Conservation (phyloP, 1,284 basidiomycete species). For the Heterobasidion annosum region DNA sequence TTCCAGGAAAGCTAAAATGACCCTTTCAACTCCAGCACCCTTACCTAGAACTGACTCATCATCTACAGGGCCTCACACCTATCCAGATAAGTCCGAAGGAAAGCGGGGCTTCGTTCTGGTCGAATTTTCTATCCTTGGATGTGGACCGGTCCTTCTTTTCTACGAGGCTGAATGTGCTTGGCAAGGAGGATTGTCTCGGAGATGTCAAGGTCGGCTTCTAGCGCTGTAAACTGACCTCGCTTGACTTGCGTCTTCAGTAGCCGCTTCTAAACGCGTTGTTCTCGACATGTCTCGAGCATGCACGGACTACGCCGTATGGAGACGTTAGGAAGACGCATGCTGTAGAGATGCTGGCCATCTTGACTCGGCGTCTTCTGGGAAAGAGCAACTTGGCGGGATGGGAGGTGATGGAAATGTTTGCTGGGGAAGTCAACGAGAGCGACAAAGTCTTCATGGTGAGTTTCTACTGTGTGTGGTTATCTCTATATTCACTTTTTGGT, state of each 20-base stretch:
- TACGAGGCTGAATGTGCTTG: slow-evolving; percentile 18
- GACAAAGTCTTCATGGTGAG: slow-evolving; percentile 49
- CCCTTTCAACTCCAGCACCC: not conserved
- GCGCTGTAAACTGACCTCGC: slow-evolving; percentile 5
- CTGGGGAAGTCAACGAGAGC: slow-evolving; percentile 46
- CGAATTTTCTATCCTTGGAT: slow-evolving; percentile 37
- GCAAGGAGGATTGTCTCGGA: slow-evolving; percentile 22
- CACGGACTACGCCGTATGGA: slow-evolving; percentile 23
- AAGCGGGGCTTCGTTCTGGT: slow-evolving; percentile 31
- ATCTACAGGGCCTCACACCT: slow-evolving; percentile 25
- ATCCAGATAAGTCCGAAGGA: slow-evolving; percentile 27
- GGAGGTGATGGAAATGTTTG: slow-evolving; percentile 63
- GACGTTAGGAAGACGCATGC: slow-evolving; percentile 33
- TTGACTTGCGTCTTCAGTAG: slow-evolving; percentile 29
- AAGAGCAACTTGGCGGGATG: slow-evolving; percentile 49
- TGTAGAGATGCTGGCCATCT: slow-evolving; percentile 37
- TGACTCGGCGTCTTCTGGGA: slow-evolving; percentile 35
- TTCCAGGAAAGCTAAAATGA: slow-evolving; percentile 22
- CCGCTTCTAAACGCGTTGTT: slow-evolving; percentile 40
- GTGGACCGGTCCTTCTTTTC: slow-evolving; percentile 37
- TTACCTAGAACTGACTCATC: not conserved
- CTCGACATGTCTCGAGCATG: slow-evolving; percentile 29
- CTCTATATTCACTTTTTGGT: not conserved
- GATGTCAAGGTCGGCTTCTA: slow-evolving; percentile 19
- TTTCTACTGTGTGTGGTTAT: slow-evolving; percentile 1